Conservation (phyloP, 2,329 filamentous ascomycete genomes). For the Colletotrichum viniferum region DNA sequence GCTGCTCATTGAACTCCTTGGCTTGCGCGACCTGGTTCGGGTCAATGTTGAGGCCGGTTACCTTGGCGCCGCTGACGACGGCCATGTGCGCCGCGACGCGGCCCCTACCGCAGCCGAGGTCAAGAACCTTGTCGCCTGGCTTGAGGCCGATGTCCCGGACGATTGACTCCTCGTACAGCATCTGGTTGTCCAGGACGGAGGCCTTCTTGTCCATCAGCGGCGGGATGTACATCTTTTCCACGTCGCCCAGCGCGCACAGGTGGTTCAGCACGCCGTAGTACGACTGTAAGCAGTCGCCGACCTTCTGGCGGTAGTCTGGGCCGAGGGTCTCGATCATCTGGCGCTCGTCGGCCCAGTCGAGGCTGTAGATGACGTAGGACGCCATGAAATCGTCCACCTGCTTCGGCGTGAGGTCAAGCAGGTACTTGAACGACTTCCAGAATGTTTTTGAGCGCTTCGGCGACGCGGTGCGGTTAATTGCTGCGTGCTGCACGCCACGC, state of each 20-base stretch:
- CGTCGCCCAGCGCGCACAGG: slow-evolving; percentile 57
- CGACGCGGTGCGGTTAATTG: background rate
- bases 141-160: slow-evolving; percentile 50
- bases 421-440: slow-evolving; percentile 52
- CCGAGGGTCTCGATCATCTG: slow-evolving; percentile 53
- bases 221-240: slow-evolving; percentile 65
- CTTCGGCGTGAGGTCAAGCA: slow-evolving; percentile 51
- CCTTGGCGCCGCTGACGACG: slow-evolving; percentile 47
- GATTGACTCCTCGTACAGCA: slow-evolving; percentile 56
- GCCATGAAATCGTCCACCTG: slow-evolving; percentile 61
- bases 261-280: slow-evolving; percentile 61
- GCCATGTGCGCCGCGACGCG: slow-evolving; percentile 59
- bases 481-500: background rate
- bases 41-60: slow-evolving; percentile 60
- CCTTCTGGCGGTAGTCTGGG: slow-evolving; percentile 51
- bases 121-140: slow-evolving; percentile 50
- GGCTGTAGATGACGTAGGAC: slow-evolving; percentile 60
- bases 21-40: slow-evolving; percentile 55
- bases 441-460: slow-evolving; percentile 55
- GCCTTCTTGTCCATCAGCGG: slow-evolving; percentile 56
- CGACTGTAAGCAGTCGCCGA: slow-evolving; percentile 54
- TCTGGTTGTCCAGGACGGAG: slow-evolving; percentile 54
- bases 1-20: slow-evolving; percentile 44
- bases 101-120: slow-evolving; percentile 57
- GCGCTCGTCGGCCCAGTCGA: slow-evolving; percentile 56